Base-by-base conservation (phyloP, 345 rosid species). In the Populus simonii region DNA sequence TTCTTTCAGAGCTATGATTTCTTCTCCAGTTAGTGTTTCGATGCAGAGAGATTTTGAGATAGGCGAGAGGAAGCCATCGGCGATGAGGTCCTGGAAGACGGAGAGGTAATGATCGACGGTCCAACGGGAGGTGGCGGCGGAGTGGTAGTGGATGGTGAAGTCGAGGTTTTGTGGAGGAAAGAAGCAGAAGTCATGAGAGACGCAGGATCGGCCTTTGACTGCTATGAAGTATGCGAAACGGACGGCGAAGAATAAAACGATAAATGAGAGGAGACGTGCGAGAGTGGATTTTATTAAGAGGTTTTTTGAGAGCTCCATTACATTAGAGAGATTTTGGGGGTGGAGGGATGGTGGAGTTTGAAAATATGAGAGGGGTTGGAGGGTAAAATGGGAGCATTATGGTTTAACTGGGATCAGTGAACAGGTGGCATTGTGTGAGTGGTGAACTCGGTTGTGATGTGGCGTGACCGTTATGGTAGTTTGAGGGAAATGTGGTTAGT, bases 1-100 rank as follows among this genome's bases (percentile, higher is more conserved):
- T 85, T 91, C 94, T 70, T 89, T 91, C 80, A 94, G 81, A 2
- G 97, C 91, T 83, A 76, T 82, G 17, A 96, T 95, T 15, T 94
- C 99, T 79, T 88, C 90, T 0, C 99, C 97, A 27, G 74, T 10
- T 4, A 83, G 87, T 47, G 98, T 85, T 57, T 90, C 97, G 1
- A 92, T 88, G 79, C 96, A 94, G 2, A 96, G 85, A 35, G 97
- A 80, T 81, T 87, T 91, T 8, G 96, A 85, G 29, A 18, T 73
- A 67, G 88, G 90, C 17, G 89, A 79, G 62, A 94, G 88, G 74
- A 83, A 88, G 41, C 97, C 96, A 63, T 89, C 92, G 23, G 93
- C 66, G 25, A 91, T 83, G 83, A 91, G 92, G 84, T 90, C 96
- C 79, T 86, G 95, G 72, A 92, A 94, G 65, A 90, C 83, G 47